These are phyloP conservation scores for Gymnopus androsaceus DNA, from an alignment of 1,284 basidiomycete species.

Conservation along the genomic window DNA sequence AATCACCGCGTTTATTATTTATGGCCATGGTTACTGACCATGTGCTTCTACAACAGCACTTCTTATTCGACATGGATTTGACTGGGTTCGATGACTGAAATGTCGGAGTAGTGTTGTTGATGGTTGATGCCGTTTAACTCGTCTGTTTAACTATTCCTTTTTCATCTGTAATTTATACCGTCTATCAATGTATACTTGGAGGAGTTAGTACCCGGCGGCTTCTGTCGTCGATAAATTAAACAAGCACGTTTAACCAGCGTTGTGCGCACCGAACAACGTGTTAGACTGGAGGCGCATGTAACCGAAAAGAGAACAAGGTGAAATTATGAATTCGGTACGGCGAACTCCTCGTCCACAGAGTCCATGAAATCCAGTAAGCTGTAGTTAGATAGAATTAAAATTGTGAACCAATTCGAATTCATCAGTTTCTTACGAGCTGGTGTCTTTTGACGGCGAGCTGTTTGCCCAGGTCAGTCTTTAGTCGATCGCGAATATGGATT, in stretches of 20 bases:
- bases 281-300: too few relatives aligned
- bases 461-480: constrained; percentile 78
- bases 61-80: constrained; percentile 64
- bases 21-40: constrained; percentile 1
- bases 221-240: not conserved
- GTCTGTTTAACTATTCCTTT: not conserved
- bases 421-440: constrained; percentile 54
- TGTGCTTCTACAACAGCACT: constrained; percentile 36
- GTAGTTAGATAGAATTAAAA: constrained; percentile 12
- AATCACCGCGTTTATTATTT: constrained; percentile 7
- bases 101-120: not conserved
- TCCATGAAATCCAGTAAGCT: constrained; percentile 60
- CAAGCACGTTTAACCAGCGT: not conserved
- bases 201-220: not conserved
- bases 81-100: constrained; percentile 51
- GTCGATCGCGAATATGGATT: constrained; percentile 67
- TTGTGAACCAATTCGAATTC: not conserved
- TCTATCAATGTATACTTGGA: not conserved
- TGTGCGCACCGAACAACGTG: not conserved
- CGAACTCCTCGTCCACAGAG: constrained; percentile 50
- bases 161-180: not conserved
- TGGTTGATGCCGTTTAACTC: constrained; percentile 3
- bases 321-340: not conserved
- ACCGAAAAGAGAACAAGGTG: too few relatives aligned
- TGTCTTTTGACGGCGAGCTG: constrained; percentile 75